Base-by-base conservation (phyloP, 495 filamentous ascomycete genomes). In the Gamarada debralockiae region DNA sequence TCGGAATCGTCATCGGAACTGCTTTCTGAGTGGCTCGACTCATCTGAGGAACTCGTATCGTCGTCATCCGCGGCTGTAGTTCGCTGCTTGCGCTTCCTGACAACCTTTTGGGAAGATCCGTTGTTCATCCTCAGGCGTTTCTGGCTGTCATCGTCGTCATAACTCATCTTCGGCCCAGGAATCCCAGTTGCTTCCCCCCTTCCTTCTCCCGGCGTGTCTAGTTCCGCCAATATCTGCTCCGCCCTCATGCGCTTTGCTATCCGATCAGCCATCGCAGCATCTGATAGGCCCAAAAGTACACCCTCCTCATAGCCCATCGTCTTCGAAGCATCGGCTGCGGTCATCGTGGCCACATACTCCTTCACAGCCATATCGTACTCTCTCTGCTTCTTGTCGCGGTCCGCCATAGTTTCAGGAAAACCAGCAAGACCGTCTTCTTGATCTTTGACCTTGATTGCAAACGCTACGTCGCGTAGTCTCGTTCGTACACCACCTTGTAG, bases 401-500 rank as follows among this genome's bases (percentile, higher is more conserved):
- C 52, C 20, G 33, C 12, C 27, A 42, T 23, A 2, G 10, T 23
- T 57, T 65, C 21, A 24, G 62, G 58, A 56, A 74, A 77, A 13
- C 62, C 71, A 34, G 57, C 65, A 13, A 62, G 55, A 25, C 69
- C 72, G 29, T 69, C 64, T 43, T 78, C 71, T 63, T 74, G 72
- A 57, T 75, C 72, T 52, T 70, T 69, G 25, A 72, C 67, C 51
- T 70, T 73, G 48, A 80, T 71, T 33, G 82, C 75, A 47, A 74
- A 70, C 4, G 86, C 85, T 17, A 73, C 71, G 54, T 85, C 74
- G n/a, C 78, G 73, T 45, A 90, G 67, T 22, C 85, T 74, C 25
- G 83, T 57, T 75, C 87, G 47, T 59, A 77, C 80, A 39, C 75
- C 75, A 15, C 88, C 85, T 70, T 85, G 80, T 58, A 93, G 64